These are phyloP conservation scores for Cryphonectria japonica DNA, from an alignment of 2,329 filamentous ascomycete genomes.

Conservation along the genomic window DNA sequence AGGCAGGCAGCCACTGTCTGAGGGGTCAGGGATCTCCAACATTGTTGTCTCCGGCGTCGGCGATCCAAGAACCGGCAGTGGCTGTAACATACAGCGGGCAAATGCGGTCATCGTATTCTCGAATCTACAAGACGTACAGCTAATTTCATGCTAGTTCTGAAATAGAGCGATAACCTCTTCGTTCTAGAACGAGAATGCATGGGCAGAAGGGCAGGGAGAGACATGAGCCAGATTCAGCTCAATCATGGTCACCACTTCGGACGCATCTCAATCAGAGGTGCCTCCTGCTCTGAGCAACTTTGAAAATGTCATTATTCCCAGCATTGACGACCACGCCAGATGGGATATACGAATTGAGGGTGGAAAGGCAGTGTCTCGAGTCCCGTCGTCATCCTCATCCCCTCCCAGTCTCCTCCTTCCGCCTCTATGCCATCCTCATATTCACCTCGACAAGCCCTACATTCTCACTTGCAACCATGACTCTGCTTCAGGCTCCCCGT, in stretches of 20 bases:
- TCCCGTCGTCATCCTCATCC: neutral
- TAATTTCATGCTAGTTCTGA: too few relatives aligned
- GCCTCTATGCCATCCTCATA: conserved; percentile 69
- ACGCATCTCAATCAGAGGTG: neutral
- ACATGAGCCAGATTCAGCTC: neutral
- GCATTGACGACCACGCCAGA: neutral
- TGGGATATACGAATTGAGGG: conserved; percentile 17
- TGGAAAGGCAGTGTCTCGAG: neutral
- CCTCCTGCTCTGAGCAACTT: neutral
- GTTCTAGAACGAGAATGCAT: too few relatives aligned
- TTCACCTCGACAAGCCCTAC: conserved; percentile 72
- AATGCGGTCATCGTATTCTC: neutral
- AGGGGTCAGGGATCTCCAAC: neutral
- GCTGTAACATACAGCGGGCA: neutral
- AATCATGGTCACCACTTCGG: neutral
- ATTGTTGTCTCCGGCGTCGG: neutral
- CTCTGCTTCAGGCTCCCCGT: conserved; percentile 33
- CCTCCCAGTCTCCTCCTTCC: conserved; percentile 40
- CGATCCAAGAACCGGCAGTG: neutral
- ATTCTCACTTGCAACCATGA: conserved; percentile 49
- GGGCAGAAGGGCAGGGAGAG: neutral
- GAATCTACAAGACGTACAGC: neutral
- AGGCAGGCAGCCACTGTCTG: neutral
- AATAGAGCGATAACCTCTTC: too few relatives aligned
- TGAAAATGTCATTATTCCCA: conserved; percentile 21